Evolutionary conservation across 2,329 filamentous ascomycete genomes (phyloP).

Genomic region (Raffaelea albimanens): DNA sequence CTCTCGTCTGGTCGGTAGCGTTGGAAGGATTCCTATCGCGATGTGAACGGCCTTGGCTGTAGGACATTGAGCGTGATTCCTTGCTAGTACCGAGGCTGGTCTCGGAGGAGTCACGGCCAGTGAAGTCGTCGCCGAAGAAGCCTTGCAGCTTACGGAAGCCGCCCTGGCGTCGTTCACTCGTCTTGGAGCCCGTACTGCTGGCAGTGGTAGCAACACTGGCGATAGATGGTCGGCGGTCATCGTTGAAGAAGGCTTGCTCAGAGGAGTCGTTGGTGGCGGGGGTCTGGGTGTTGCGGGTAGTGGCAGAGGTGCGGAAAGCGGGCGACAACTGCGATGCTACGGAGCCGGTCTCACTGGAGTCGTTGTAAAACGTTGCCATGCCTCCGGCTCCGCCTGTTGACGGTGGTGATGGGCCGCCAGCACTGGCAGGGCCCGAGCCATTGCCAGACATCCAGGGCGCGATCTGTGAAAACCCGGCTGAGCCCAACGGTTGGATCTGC

Average conservation of each 20-base stretch:
- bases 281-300: slow-evolving; percentile 26
- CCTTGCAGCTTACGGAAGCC: slow-evolving; percentile 77
- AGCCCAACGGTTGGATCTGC: slow-evolving; percentile 47
- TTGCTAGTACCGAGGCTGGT: slow-evolving; percentile 48
- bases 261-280: slow-evolving; percentile 49
- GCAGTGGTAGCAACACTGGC: slow-evolving; percentile 75
- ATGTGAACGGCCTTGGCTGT: slow-evolving; percentile 49
- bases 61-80: slow-evolving; percentile 55
- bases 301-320: slow-evolving; percentile 46
- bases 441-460: slow-evolving; percentile 48
- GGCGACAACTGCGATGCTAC: slow-evolving; percentile 59
- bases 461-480: slow-evolving; percentile 40
- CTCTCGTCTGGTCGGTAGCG: slow-evolving; percentile 61
- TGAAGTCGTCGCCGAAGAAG: slow-evolving; percentile 88
- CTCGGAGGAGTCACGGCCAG: slow-evolving; percentile 65
- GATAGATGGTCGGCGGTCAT: slow-evolving; percentile 76
- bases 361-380: slow-evolving; percentile 59
- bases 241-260: slow-evolving; percentile 51
- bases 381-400: slow-evolving; percentile 24
- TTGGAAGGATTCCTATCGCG: slow-evolving; percentile 76
- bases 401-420: slow-evolving; percentile 17
- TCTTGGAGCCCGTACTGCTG: slow-evolving; percentile 76
- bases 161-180: slow-evolving; percentile 59
- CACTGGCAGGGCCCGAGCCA: slow-evolving; percentile 13
- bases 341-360: slow-evolving; percentile 63